Evolutionary conservation across 495 filamentous ascomycete genomes (phyloP).

Genomic region (Penicillium silybi): DNA sequence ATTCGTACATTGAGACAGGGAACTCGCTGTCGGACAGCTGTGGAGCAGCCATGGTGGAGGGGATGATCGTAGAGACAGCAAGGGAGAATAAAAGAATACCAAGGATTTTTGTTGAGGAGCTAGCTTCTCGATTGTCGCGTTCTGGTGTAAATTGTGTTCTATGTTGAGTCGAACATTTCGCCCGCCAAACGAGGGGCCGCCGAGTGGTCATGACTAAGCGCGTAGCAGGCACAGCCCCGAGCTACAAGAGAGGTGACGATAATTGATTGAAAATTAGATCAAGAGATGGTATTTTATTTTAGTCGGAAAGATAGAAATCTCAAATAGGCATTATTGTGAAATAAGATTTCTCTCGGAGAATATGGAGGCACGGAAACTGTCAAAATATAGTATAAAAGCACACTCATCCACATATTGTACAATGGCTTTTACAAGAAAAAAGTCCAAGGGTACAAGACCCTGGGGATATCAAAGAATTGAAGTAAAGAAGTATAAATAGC

Average conservation of each 20-base stretch:
- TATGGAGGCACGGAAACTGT: neutral
- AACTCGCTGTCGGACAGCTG: conserved; percentile 50
- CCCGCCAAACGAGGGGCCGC: neutral
- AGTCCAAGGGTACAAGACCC: neutral
- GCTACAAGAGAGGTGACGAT: neutral
- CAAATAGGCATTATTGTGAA: neutral
- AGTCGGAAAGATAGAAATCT: neutral
- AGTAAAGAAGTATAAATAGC: conserved; percentile 3
- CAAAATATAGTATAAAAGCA: conserved; percentile 6
- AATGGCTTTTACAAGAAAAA: neutral
- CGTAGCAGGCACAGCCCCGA: neutral
- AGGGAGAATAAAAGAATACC: neutral
- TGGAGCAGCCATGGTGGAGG: conserved; percentile 19
- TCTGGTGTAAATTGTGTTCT: neutral
- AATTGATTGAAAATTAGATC: neutral
- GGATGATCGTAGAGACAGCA: neutral
- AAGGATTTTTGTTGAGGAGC: neutral
- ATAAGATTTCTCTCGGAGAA: conserved; percentile 3
- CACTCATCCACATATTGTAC: conserved; percentile 14
- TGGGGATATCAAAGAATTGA: neutral
- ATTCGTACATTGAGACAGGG: conserved; percentile 66
- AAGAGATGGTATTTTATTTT: neutral
- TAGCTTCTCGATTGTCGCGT: neutral
- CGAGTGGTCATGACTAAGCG: neutral
- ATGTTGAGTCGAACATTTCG: neutral